Evolutionary conservation across 192 early-diverging fungal species (phyloP), one percentile per base, ranked within the genome.

Genomic region (Backusella luteola): DNA sequence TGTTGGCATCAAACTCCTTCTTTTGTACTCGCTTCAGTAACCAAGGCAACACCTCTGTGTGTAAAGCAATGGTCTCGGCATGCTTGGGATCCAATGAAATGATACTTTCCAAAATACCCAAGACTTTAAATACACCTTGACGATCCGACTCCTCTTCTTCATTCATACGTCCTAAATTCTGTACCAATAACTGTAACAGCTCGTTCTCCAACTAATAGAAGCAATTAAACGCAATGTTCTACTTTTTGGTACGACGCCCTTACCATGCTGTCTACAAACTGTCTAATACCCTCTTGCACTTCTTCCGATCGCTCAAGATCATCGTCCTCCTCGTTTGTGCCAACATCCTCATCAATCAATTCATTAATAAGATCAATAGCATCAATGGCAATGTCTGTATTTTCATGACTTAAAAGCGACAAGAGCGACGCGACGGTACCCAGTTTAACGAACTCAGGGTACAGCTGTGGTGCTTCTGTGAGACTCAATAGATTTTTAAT

Each of bases 341-440:
- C 87, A 6, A 94, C 87, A 73, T 98, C 96, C 76, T 98, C 96
- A 78, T 96, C 96, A 11, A 93, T 96, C 68, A 97, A 85, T 84
- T 98, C 97, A 74, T 92, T 94, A n/a, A 97, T 76, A 11, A 98
- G 78, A 77, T 95, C 92, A 46, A 98, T 87, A 1, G 94, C 90
- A 34, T 91, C 91, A 39, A 97, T 90, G 2, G 89, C 82, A 82
- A 99, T 97, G 79, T 99, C 98, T 19, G 91, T 93, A 84, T 99
- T 99, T 66, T 97, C 96, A 78, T 99, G 98, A 42, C 90, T 85
- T 38, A 99, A 77, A 36, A 98, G 85, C 2, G 90, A 89, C 19
- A 96, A 80, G 19, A 98, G 83, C 6, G 90, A 89, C 1, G 86
- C 76, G 9, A 92, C 67, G 2, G 87, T 90, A 21, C 86, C 90